Base-by-base conservation (phyloP, 805 yeast genomes). In the Ogataea methylovora region DNA sequence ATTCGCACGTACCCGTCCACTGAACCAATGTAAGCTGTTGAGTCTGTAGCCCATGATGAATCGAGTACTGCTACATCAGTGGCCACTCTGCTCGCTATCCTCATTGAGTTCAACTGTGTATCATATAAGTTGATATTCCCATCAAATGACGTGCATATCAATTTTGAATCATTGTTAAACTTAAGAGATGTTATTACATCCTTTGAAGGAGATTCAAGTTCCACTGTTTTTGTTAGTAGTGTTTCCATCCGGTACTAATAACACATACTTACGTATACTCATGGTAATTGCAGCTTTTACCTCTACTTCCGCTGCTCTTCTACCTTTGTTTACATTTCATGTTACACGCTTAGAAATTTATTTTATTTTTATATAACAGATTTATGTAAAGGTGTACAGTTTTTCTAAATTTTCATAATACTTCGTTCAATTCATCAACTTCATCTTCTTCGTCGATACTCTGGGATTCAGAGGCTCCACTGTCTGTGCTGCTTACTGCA, bases 121-220 rank as follows among this genome's bases (percentile, higher is more conserved):
- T 25, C 10, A n/a, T 7, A 5, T 15, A 7, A 5, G 14, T 25
- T 14, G 24, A 20, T 20, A 6, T 16, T 15, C 4, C 35, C 35
- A 27, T 26, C 29, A 17, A 32, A 32, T 8, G 35, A 13, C 2
- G 35, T 13, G 12, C 35, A 32, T 25, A 26, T 13, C 2, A 32
- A 19, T 9, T 17, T 4, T 18, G n/a, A 14, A 8, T 18, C 22
- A 5, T 5, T 18, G 8, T n/a, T 12, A 16, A 25, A 32, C 13
- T 19, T 11, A 5, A 32, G 13, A 5, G 35, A 25, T 9, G 35
- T 32, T 27, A 32, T 25, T 14, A 31, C 14, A 12, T 24, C 25
- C 7, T 24, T 8, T n/a, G n/a, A n/a, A n/a, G n/a, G n/a, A n/a
- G n/a, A n/a, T n/a, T n/a, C n/a, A n/a, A n/a, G n/a, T n/a, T n/a